Evolutionary conservation across 2,329 filamentous ascomycete species (phyloP).

Genomic region (Xylaria sp.): DNA sequence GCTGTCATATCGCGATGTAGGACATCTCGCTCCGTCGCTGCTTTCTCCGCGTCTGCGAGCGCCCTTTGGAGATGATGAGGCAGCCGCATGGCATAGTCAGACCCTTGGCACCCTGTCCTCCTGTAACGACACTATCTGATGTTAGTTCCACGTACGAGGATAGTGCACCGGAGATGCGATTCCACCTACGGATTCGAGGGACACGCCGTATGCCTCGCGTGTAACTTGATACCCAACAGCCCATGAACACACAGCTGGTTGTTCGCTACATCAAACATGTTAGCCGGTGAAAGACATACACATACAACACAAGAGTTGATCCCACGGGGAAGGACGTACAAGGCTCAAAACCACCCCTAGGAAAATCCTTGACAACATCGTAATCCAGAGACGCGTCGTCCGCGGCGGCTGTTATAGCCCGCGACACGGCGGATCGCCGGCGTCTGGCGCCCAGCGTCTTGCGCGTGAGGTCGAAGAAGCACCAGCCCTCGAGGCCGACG

Average conservation of each 20-base stretch:
- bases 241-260: constrained; percentile 42
- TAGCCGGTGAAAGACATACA: constrained; percentile 1
- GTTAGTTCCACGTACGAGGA: constrained; percentile 9
- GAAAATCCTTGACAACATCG: constrained; percentile 40
- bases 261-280: constrained; percentile 30
- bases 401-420: constrained; percentile 34
- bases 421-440: constrained; percentile 25
- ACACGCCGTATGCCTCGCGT: constrained; percentile 29
- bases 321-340: constrained; percentile 23
- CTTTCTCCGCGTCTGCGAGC: constrained; percentile 23
- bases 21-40: constrained; percentile 32
- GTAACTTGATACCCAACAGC: constrained; percentile 37
- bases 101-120: constrained; percentile 31
- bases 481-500: constrained; percentile 40
- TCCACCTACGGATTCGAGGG: constrained; percentile 33
- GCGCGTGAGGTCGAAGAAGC: constrained; percentile 41
- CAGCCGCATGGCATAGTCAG: constrained; percentile 36
- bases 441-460: constrained; percentile 37
- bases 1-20: constrained; percentile 37
- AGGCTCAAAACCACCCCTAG: constrained; percentile 39
- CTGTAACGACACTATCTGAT: constrained; percentile 14
- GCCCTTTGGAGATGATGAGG: constrained; percentile 32
- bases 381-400: constrained; percentile 35
- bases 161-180: neutral
- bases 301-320: neutral